Evolutionary conservation across 768 basidiomycete species (phyloP), one percentile per base, ranked within the genome.

Genomic region (Pholiota molesta): DNA sequence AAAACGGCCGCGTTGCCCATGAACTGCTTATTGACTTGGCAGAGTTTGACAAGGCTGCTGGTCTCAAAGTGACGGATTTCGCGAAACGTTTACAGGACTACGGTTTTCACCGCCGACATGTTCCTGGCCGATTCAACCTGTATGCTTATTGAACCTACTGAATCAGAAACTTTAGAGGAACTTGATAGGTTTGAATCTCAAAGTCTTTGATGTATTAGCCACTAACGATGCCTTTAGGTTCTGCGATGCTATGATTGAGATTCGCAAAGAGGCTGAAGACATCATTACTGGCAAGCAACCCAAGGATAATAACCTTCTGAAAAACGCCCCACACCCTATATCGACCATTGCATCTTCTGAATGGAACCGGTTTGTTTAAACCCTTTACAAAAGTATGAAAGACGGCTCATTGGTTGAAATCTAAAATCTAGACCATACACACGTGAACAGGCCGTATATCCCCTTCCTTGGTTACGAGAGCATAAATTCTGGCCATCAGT

Each of bases 401-500:
- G 33, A 45, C 62, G 35, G 14, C 54, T 71, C 37, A 69, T 49
- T 16, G 31, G 8, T 1, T 19, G 14, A 45, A 28, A 54, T 52
- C 55, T 21, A 94, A 45, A 28, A 54, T 52, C 57, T 21, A 94
- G 93, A 33, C 95, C 96, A 14, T 99, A 98, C 74, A 86, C 93
- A 51, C 91, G 95, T 37, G 86, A 94, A 65, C 83, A 87, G 63
- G 97, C 97, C n/a, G 95, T 86, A 8, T 98, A 94, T 74, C 96
- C 97, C 23, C 73, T 94, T 63, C 83, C 90, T 13, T 92, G 87
- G 81, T 81, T 99, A 31, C 79, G 80, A 54, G 89, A 92, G 75
- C 91, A 85, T 80, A 99, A 99, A 77, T 97, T 98, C 79, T 99
- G 97, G 97, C 97, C 97, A 0, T 84, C 92, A 5, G 91, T 96